A percentile compares a stretch with the other conserved stretches of the same genome.
Conservation (phyloP, 2,329 filamentous ascomycete genomes). For the Xylariaceae sp. region DNA sequence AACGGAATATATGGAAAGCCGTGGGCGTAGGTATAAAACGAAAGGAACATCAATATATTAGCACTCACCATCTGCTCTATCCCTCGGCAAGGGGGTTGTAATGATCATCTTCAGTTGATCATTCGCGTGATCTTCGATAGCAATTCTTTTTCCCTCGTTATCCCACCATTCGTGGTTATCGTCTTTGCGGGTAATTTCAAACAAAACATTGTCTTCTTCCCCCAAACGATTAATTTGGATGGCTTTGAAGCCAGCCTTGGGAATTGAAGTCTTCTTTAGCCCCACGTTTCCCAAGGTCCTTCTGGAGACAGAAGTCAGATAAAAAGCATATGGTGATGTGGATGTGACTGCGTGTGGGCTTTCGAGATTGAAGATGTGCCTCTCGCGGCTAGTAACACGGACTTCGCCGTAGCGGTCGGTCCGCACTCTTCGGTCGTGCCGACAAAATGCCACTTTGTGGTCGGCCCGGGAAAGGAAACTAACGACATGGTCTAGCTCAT, state of each 20-base stretch:
- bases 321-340: slow-evolving; percentile 5
- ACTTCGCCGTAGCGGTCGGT: neutral
- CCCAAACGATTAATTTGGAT: slow-evolving; percentile 4
- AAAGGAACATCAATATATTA: too few species aligned
- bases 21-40: too few species aligned
- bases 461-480: slow-evolving; percentile 15
- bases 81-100: slow-evolving; percentile 12
- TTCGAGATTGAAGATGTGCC: slow-evolving; percentile 23
- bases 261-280: slow-evolving; percentile 18
- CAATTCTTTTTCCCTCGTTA: slow-evolving; percentile 9
- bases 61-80: slow-evolving; percentile 15
- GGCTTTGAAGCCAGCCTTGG: slow-evolving; percentile 8
- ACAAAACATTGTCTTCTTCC: slow-evolving; percentile 13
- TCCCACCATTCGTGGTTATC: slow-evolving; percentile 21
- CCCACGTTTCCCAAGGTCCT: slow-evolving; percentile 18
- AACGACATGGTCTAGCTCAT: slow-evolving; percentile 23
- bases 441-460: slow-evolving; percentile 18
- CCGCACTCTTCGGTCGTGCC: slow-evolving; percentile 15
- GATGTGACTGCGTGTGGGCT: slow-evolving; percentile 3
- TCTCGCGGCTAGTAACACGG: neutral
- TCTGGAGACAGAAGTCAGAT: slow-evolving; percentile 9
- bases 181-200: slow-evolving; percentile 18
- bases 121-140: slow-evolving; percentile 15
- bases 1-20: neutral
- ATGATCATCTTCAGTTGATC: slow-evolving; percentile 18